These are phyloP conservation scores for Pascua sp. DNA, from an alignment of 1,284 basidiomycete genomes.

Conservation along the genomic window DNA sequence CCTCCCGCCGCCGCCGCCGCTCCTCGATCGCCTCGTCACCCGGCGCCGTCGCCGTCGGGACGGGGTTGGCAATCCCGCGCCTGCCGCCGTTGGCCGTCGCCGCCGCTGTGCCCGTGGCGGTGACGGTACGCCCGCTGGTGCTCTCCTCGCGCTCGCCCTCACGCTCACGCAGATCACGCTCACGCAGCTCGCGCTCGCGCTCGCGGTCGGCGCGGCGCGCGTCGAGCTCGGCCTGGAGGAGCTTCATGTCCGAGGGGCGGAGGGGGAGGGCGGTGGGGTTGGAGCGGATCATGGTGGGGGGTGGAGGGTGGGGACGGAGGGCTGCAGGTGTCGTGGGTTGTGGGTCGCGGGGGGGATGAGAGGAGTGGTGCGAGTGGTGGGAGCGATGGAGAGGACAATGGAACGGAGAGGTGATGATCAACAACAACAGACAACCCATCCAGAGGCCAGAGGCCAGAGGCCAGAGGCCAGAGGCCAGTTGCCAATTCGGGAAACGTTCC, in stretches of 20 bases:
- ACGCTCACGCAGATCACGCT: neutral
- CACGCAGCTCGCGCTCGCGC: neutral
- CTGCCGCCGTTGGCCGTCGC: neutral
- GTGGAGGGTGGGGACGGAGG: neutral
- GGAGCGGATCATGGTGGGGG: conserved; percentile 38
- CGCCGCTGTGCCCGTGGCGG: too few relatives aligned
- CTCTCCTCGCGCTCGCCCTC: neutral
- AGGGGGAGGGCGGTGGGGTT: conserved; percentile 46
- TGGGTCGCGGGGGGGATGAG: neutral
- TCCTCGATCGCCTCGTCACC: conserved; percentile 9
- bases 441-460: too few relatives aligned
- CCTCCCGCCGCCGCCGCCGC: conserved; percentile 8
- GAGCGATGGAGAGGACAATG: neutral
- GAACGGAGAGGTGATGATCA: too few relatives aligned
- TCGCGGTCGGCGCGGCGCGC: conserved; percentile 23
- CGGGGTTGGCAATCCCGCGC: neutral
- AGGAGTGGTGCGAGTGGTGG: neutral
- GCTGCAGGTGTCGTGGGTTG: neutral
- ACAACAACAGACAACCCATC: too few relatives aligned
- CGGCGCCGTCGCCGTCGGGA: conserved; percentile 4
- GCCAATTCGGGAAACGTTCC: too few relatives aligned
- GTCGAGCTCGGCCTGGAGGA: conserved; percentile 41
- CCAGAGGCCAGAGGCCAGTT: too few relatives aligned
- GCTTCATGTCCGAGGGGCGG: conserved; percentile 39
- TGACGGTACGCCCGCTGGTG: too few relatives aligned